Evolutionary conservation across 306 rosid genomes (phyloP), one percentile per base, ranked within the genome.

Genomic region (Arachis hypogaea): DNA sequence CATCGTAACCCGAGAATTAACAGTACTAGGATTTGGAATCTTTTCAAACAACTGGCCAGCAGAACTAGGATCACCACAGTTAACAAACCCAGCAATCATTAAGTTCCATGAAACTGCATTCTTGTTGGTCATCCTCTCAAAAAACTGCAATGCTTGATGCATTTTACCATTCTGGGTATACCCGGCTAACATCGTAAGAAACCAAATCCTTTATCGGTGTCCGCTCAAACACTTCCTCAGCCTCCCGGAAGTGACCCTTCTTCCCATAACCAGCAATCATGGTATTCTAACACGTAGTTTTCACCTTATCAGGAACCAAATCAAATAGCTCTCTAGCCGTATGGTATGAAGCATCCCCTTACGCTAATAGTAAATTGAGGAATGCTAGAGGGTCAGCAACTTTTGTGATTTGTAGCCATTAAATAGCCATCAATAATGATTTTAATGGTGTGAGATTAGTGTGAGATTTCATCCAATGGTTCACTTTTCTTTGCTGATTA

Each of bases 51-150:
- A 73, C 72, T 79, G 41, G 90, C 87, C 75, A 76, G 97, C 93
- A 86, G 96, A 88, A 77, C 56, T 82, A 82, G 90, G 59, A 60
- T 90, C 90, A 69, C 93, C 84, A 50, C 79, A 77, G 68, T 64
- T 67, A 75, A 86, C 74, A 71, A 81, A 88, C 45, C 97, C 97
- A 73, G 90, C 85, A 74, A 93, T 82, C 85, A 93, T 77, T 82
- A 88, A 78, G 76, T 90, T 90, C 98, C 96, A 88, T 0, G 96
- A 87, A 77, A 90, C 89, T 76, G 75, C 90, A 52, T 93, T 81
- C 80, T 73, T 93, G 87, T 82, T 67, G 0, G 42, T 59, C 96
- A 93, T 90, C 67, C 72, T 85, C 55, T 86, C 85, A 16, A 90
- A 93, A 71, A 90, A 77, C 4, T 71, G 74, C 75, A 84, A 68